Conservation (phyloP, 495 filamentous ascomycete genomes). For the Hyaloscypha variabilis region DNA sequence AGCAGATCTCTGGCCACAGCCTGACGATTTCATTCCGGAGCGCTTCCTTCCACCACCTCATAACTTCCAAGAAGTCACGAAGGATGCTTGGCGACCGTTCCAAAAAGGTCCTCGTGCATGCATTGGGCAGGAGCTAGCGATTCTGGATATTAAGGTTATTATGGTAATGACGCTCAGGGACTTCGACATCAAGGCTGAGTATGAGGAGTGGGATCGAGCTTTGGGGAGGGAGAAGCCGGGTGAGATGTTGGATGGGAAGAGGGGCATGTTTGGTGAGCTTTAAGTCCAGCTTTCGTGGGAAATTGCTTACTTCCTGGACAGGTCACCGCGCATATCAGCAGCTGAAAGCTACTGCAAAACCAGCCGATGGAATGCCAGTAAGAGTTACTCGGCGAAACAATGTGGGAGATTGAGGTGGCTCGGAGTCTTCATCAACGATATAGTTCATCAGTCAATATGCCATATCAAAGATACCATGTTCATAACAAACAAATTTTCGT, state of each 20-base stretch:
- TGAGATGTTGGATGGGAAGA: conserved; percentile 11
- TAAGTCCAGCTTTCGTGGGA: neutral
- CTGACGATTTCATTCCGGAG: conserved; percentile 47
- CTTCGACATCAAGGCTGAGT: conserved; percentile 50
- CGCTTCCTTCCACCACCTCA: conserved; percentile 40
- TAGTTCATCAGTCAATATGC: too few relatives aligned
- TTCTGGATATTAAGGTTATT: conserved; percentile 49
- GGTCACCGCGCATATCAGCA: conserved; percentile 23
- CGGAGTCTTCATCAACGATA: too few relatives aligned
- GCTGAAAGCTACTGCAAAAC: conserved; percentile 20
- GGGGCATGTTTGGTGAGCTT: conserved; percentile 20
- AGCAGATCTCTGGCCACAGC: conserved; percentile 39
- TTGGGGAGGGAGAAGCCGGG: conserved; percentile 12
- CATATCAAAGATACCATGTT: too few relatives aligned
- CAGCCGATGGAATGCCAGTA: conserved; percentile 23
- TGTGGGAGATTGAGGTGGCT: neutral
- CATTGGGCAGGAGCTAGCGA: conserved; percentile 55
- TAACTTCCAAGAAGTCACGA: conserved; percentile 33
- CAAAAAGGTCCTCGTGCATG: conserved; percentile 54
- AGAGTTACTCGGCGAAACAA: conserved; percentile 13
- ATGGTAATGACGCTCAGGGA: conserved; percentile 46
- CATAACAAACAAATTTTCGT: too few relatives aligned
- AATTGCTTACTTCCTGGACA: neutral
- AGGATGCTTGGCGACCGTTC: conserved; percentile 55
- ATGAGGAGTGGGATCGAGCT: conserved; percentile 42